phyloP scores from a whole-genome alignment of 108 stramenopile genomes.

The Chaetoceros tenuissimus region DNA sequence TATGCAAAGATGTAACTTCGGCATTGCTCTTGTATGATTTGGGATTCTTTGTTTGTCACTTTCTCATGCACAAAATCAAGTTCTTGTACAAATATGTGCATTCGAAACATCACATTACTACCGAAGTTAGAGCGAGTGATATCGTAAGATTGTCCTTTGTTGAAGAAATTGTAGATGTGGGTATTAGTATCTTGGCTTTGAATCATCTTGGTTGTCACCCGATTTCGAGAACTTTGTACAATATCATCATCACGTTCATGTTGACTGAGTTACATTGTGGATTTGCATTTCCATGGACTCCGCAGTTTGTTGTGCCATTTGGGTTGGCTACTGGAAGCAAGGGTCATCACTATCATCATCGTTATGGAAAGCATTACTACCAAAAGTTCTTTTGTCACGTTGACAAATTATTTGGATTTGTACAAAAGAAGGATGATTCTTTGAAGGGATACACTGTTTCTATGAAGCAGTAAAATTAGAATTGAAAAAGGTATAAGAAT shows the following conservation, averaged over 20 bases:
- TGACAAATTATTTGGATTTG: constrained; percentile 10
- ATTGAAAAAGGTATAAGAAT: too few relatives aligned
- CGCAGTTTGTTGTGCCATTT: constrained; percentile 14
- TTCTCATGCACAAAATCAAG: constrained; percentile 13
- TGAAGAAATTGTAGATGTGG: constrained; percentile 14
- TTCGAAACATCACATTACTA: constrained; percentile 10
- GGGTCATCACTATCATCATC: constrained; percentile 14
- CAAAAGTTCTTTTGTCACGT: constrained; percentile 15
- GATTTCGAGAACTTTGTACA: constrained; percentile 10
- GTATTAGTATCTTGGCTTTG: constrained; percentile 7
- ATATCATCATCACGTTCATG: constrained; percentile 13
- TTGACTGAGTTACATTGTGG: constrained; percentile 13
- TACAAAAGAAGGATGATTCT: constrained; percentile 9
- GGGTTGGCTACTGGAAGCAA: constrained; percentile 12
- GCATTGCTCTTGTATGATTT: constrained; percentile 12
- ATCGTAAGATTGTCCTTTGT: constrained; percentile 6
- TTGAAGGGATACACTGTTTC: constrained; percentile 10
- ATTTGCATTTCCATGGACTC: constrained; percentile 15
- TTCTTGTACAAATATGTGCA: constrained; percentile 11
- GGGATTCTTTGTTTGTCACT: constrained; percentile 12
- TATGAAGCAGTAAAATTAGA: too few relatives aligned
- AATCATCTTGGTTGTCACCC: constrained; percentile 11
- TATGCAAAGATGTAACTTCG: constrained; percentile 4
- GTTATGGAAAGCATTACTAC: constrained; percentile 14
- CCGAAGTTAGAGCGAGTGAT: constrained; percentile 11